A percentile compares a stretch with the other conserved stretches of the same genome.
These are phyloP conservation scores for Clarireedia sp. DNA, from an alignment of 2,329 filamentous ascomycete genomes.

Conservation along the genomic window DNA sequence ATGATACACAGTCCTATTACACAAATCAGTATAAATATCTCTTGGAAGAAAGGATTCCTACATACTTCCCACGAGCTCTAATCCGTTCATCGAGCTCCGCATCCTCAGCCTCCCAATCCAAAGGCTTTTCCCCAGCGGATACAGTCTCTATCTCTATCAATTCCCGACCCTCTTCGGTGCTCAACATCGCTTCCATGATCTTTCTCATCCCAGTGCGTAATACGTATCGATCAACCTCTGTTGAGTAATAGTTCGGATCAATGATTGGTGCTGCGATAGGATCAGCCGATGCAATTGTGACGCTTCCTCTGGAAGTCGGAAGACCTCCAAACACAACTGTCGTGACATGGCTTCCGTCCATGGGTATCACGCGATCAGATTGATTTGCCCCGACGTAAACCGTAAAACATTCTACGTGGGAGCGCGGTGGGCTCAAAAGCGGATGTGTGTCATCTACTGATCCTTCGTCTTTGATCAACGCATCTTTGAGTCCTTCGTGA, in stretches of 20 bases:
- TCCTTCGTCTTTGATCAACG: neutral
- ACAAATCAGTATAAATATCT: neutral
- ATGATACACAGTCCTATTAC: neutral
- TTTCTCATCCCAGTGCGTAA: neutral
- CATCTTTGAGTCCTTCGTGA: neutral
- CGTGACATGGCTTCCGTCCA: conserved; percentile 9
- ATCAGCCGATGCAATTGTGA: neutral
- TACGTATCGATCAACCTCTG: neutral
- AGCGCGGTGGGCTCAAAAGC: neutral
- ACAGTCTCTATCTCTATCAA: neutral
- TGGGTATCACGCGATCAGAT: neutral
- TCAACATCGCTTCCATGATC: neutral
- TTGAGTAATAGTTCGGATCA: conserved; percentile 1
- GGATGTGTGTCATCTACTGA: neutral
- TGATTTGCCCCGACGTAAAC: neutral
- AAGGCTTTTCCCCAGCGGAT: neutral
- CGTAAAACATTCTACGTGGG: neutral
- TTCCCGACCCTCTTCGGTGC: neutral
- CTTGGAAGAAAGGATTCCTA: neutral
- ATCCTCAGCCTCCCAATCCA: neutral
- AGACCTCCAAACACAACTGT: conserved; percentile 3
- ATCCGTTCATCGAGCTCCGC: neutral
- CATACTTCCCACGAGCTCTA: neutral
- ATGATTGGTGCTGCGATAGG: conserved; percentile 1
- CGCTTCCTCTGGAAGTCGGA: conserved; percentile 14